A percentile compares a stretch with the other conserved stretches of the same genome.
These are phyloP conservation scores for Saccharomyces pastorianus DNA, from an alignment of 1,139 yeast species.

Conservation along the genomic window DNA sequence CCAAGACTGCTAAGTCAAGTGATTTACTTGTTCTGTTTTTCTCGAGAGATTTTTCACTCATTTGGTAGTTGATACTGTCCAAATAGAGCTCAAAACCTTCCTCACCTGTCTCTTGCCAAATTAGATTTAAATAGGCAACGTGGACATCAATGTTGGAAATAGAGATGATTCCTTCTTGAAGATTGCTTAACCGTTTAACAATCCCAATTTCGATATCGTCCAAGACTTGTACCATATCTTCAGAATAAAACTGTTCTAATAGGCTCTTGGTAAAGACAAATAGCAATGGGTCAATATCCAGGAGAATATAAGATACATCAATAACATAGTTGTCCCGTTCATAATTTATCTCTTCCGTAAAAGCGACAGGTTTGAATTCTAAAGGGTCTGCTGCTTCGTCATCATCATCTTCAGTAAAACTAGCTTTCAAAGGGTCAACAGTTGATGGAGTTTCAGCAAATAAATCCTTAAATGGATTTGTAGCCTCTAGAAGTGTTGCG, in stretches of 20 bases:
- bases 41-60: slow-evolving; percentile 15
- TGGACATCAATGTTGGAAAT: slow-evolving; percentile 45
- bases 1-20: slow-evolving; percentile 14
- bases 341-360: background rate
- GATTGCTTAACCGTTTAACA: slow-evolving; percentile 37
- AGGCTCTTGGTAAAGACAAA: slow-evolving; percentile 8
- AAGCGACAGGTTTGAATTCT: background rate
- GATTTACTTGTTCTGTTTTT: slow-evolving; percentile 11
- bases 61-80: slow-evolving; percentile 34
- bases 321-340: slow-evolving; percentile 13
- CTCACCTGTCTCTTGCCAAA: slow-evolving; percentile 16
- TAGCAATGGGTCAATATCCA: slow-evolving; percentile 17
- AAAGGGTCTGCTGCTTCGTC: background rate
- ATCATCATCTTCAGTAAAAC: background rate
- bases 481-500: slow-evolving; percentile 1
- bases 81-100: slow-evolving; percentile 31
- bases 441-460: slow-evolving; percentile 1
- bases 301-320: slow-evolving; percentile 14
- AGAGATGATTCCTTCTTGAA: slow-evolving; percentile 35
- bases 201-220: slow-evolving; percentile 63
- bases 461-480: background rate
- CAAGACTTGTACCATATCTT: slow-evolving; percentile 44
- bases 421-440: background rate
- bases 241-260: slow-evolving; percentile 28
- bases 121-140: slow-evolving; percentile 40